Base-by-base conservation (phyloP, 2,329 filamentous ascomycete species). In the Fusarium brevicatenulatum region DNA sequence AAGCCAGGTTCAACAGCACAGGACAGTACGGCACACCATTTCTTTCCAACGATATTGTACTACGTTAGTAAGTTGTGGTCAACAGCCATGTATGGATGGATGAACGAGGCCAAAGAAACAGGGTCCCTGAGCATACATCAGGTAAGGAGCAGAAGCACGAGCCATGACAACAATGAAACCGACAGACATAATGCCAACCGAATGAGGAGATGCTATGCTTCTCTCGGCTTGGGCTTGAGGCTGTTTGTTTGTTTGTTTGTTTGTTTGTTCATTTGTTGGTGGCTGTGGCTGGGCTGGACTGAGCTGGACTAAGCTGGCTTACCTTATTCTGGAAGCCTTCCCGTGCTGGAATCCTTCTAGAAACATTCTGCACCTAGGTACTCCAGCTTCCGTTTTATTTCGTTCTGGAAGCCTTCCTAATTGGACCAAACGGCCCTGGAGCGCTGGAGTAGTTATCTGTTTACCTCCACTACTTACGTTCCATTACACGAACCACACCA, bases 401-500 rank as follows among this genome's bases (percentile, higher is more conserved):
- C 54, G 59, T 77, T 78, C 76, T 75, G 64, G 76, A 78, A 78
- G 71, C 73, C 55, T 78, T 72, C 76, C 73, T 28, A 40, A 62
- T 75, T 49, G n/a, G 60, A 68, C 18, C 19, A 63, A 56, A 34
- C 42, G 23, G 19, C 42, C 46, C 44, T 32, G 40, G 42, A 25
- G 39, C 16, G 18, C 40, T 32, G 43, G 42, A 32, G 25, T 28
- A 28, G 25, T 39, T 54, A 30, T 36, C 56, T n/a, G 30, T 34
- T 49, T n/a, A 49, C 15, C 9, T 36, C 16, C 11, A 13, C 12
- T 15, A 34, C 59, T n/a, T n/a, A n/a, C n/a, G n/a, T n/a, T n/a
- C n/a, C n/a, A n/a, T n/a, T 46, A 62, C 53, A 75, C 52, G 66
- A 55, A 66, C 68, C 73, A 73, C 66, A 67, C 30, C 47, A 32